A percentile compares a stretch with the other conserved stretches of the same genome.
Evolutionary conservation across 306 rosid species (phyloP).

Genomic region (Lagenaria siceraria): DNA sequence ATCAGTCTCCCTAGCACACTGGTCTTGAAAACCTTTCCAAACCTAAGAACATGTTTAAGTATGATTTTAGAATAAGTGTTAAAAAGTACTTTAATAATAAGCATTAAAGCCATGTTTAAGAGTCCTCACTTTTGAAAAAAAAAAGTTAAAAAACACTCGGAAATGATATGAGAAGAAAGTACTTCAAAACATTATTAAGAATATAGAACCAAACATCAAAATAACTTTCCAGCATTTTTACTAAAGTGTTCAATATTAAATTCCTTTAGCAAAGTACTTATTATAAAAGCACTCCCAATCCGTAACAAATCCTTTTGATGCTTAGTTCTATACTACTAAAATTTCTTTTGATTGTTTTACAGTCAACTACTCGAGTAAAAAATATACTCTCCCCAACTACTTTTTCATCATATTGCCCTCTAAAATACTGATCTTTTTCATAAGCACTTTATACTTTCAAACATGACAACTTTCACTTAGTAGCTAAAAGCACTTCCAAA

Average conservation of each 20-base stretch:
- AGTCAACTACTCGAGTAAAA: not conserved
- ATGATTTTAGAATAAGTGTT: not conserved
- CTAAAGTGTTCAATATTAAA: not conserved
- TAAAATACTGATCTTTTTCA: not conserved
- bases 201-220: not conserved
- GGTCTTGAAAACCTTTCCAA: conserved; percentile 76
- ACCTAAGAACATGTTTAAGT: conserved; percentile 17
- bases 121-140: not conserved
- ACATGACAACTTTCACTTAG: not conserved
- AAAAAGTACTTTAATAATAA: not conserved
- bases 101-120: not conserved
- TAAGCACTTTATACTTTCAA: not conserved
- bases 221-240: not conserved
- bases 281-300: not conserved
- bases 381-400: not conserved
- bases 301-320: not conserved
- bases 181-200: not conserved
- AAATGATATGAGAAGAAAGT: not conserved
- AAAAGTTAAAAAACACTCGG: no score
- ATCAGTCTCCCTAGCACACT: conserved; percentile 62
- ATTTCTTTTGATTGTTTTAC: not conserved
- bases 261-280: not conserved
- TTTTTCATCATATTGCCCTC: not conserved
- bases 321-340: not conserved
- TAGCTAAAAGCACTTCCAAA: not conserved